Evolutionary conservation across 345 rosid genomes (phyloP), one percentile per base, ranked within the genome.

Genomic region (Euphorbia lathyris): DNA sequence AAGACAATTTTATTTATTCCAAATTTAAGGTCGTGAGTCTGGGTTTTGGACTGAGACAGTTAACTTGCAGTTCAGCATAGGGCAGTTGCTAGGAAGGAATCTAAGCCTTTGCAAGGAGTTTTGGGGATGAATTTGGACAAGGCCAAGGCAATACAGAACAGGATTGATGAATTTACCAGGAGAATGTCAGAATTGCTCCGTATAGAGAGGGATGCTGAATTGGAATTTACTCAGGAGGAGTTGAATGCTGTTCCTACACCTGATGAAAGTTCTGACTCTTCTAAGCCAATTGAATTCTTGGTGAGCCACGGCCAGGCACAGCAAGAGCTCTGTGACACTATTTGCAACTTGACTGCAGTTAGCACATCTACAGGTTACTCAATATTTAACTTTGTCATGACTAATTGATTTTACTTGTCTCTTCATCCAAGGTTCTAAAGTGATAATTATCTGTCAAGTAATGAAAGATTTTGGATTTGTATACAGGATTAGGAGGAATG

Each of bases 221-320:
- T 94, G 81, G 98, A 94, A 81, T 91, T 86, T 63, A 94, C 98
- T 0, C 98, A 91, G 74, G 97, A 94, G 80, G 98, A 94, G 75
- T 75, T 94, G 63, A 79, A 94, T 84, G 98, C 95, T 52, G 79
- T 91, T 52, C 98, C 97, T 68, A 83, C 82, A 47, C 97, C 91
- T 26, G 95, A 87, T 75, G 87, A 85, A 77, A 83, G 64, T 78
- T 87, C 88, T 55, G 90, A 85, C 63, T 67, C 86, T 23, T 79
- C 86, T 3, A 91, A 86, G 65, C 98, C 96, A 5, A 90, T 84
- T 70, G 98, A 94, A 82, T 94, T 87, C 88, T 84, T 94, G 82
- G 98, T 94, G 79, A 91, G 90, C 79, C 98, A 91, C 55, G 96
- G 95, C 70, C 91, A 83, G 78, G 90, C 89, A 63, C 97, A 88